Conservation (phyloP, 2,329 filamentous ascomycete species). For the Fusarium dimerum region DNA sequence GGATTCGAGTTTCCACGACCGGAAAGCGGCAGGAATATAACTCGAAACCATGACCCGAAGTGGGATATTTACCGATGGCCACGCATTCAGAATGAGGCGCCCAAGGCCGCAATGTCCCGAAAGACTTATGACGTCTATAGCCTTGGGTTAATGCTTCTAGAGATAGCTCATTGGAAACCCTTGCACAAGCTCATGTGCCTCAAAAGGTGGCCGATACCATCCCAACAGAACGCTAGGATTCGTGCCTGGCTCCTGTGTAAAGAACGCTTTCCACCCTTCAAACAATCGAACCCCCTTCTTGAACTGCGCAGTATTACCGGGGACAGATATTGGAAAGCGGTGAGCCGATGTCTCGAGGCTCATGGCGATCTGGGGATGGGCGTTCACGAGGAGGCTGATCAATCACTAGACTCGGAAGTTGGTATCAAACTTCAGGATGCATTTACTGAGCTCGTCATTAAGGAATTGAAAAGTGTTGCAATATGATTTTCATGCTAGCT, state of each 20-base stretch:
- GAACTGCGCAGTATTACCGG: conserved; percentile 1
- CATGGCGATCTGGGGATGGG: conserved; percentile 1
- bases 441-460: conserved; percentile 1
- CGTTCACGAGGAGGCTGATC: not conserved
- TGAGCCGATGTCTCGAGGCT: conserved; percentile 1
- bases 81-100: not conserved
- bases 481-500: not conserved
- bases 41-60: not conserved
- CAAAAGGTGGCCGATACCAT: conserved; percentile 1
- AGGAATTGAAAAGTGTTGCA: not conserved
- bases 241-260: conserved; percentile 1
- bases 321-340: conserved; percentile 1
- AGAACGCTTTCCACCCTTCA: not conserved
- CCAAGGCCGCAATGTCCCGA: not conserved
- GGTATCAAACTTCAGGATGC: not conserved
- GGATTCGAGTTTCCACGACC: conserved; percentile 2
- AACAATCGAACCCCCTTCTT: not conserved
- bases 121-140: conserved; percentile 3
- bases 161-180: conserved; percentile 3
- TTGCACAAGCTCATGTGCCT: not conserved
- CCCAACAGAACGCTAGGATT: not conserved
- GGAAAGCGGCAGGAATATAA: not conserved
- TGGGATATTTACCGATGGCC: conserved; percentile 5
- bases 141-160: not conserved
- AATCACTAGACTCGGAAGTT: not conserved